phyloP scores from a whole-genome alignment of 2,329 filamentous ascomycete genomes.

The Geosmithia morbida region DNA sequence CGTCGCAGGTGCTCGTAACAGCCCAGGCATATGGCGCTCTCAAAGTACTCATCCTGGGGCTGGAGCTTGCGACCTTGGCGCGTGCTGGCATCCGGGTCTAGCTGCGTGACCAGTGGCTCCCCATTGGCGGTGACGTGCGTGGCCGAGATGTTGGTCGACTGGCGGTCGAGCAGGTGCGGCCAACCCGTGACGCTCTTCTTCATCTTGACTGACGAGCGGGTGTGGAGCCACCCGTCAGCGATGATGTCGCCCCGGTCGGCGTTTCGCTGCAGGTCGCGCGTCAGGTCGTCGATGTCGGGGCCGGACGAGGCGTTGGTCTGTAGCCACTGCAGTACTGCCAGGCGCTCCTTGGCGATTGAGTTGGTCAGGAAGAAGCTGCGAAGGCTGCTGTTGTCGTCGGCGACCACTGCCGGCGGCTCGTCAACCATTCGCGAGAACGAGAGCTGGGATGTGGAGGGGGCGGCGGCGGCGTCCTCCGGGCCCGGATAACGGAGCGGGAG shows the following conservation, averaged over 20 bases:
- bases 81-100: constrained; percentile 82
- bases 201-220: constrained; percentile 76
- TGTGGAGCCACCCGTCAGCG: constrained; percentile 84
- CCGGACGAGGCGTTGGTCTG: constrained; percentile 60
- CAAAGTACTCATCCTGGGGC: constrained; percentile 73
- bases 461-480: not conserved
- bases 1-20: constrained; percentile 86
- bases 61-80: constrained; percentile 67
- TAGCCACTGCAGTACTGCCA: constrained; percentile 73
- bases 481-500: constrained; percentile 50
- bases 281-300: constrained; percentile 60
- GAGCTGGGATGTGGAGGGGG: constrained; percentile 11
- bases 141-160: constrained; percentile 38
- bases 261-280: constrained; percentile 59
- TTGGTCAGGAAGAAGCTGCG: constrained; percentile 53
- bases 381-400: not conserved
- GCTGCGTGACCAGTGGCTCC: constrained; percentile 62
- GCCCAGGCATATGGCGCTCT: constrained; percentile 83
- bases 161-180: constrained; percentile 49
- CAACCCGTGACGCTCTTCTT: constrained; percentile 66
- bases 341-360: constrained; percentile 60
- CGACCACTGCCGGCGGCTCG: not conserved
- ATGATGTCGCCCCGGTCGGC: constrained; percentile 71
- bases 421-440: constrained; percentile 1
- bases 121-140: constrained; percentile 44